Base-by-base conservation (phyloP, 2,329 filamentous ascomycete genomes). In the Elsinoe fawcettii region DNA sequence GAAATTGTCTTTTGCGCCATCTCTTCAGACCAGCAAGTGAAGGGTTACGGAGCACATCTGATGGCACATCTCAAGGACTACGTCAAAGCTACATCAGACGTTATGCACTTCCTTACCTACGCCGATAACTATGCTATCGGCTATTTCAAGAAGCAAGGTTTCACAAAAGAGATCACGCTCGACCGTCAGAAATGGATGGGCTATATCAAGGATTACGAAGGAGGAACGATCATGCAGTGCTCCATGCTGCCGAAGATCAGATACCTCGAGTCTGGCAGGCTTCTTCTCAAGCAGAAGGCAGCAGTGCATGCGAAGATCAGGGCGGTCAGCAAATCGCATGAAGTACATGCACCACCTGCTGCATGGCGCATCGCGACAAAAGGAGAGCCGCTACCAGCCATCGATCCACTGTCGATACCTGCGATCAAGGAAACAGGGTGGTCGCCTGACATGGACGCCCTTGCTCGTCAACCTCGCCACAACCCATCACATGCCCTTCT, bases 1-100 rank as follows among this genome's bases (percentile, higher is more conserved):
- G 93, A 99, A 74, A 99, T 99, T 65, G 93, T 99, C 58, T 99
- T 99, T 69, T 99, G 92, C 71, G 93, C 93, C 64, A 95, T 99
- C 66, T 95, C 88, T 56, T 96, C 90, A 0, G 93, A 97, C 68
- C 93, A 99, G 72, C 93, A 99, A 73, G 93, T 99, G 65, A 99
- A 97, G 73, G 93, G 93, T 32, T 99, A 99, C 69, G 93, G 93
- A 62, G 92, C 93, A 9, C 92, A 97, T 77, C 79, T 99, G 18
- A 99, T 99, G 93, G 92, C 89, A 1, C 93, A 99, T 70, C 76
- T 99, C 46, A 99, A 99, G 74, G 84, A 99, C 75, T 99, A 96
- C 66, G 93, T 99, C 70, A 96, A 96, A 72, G 91, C 92, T 5
- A 96, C 92, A 0, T 95, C 89, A 56, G 86, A 91, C 63, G 91